Base-by-base conservation (phyloP, 2,329 filamentous ascomycete genomes). In the Alternaria triticimaculans region DNA sequence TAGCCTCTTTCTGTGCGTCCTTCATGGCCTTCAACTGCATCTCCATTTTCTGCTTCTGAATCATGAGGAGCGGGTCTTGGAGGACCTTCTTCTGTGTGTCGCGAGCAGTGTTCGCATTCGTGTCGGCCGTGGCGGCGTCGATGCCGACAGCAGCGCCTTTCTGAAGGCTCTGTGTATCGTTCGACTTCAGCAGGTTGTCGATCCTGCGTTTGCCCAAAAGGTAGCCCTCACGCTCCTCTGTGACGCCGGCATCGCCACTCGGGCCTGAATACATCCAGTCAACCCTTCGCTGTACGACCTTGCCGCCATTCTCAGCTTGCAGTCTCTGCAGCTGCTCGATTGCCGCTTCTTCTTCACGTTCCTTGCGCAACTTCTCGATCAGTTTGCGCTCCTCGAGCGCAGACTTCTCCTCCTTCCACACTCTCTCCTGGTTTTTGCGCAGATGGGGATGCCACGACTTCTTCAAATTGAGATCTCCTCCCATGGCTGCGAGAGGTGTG, bases 231-330 rank as follows among this genome's bases (percentile, higher is more conserved):
- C 93, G 94, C 81, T 98, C 96, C 79, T 97, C 95, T 0, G 82
- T 89, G 5, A 83, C 81, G 20, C 79, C 82, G 23, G 87, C 90
- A 37, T 93, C 92, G 60, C 85, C 87, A 54, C 90, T 91, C 8
- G 96, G 94, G 1, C 95, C 95, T 72, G 91, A 89, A 81, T 99
- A 99, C 93, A 99, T 97, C 93, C 96, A 99, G 75, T 98, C 96
- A 25, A 99, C 95, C 37, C 94, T 89, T 72, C 95, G 90, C 28
- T 91, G 83, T 57, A 91, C 87, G 76, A 93, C 94, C 73, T 87
- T 89, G 60, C 94, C 94, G 41, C 96, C 96, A 90, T 81, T 97
- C n/a, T 63, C 60, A 18, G 60, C 96, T 60, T 97, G 93, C 70
- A 98, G 87, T 56, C 90, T 88, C 80, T 97, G 92, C 1, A 98